A percentile compares a stretch with the other conserved stretches of the same genome.
phyloP scores from a whole-genome alignment of 208 protist genomes.

The Acanthamoeba pearcei region DNA sequence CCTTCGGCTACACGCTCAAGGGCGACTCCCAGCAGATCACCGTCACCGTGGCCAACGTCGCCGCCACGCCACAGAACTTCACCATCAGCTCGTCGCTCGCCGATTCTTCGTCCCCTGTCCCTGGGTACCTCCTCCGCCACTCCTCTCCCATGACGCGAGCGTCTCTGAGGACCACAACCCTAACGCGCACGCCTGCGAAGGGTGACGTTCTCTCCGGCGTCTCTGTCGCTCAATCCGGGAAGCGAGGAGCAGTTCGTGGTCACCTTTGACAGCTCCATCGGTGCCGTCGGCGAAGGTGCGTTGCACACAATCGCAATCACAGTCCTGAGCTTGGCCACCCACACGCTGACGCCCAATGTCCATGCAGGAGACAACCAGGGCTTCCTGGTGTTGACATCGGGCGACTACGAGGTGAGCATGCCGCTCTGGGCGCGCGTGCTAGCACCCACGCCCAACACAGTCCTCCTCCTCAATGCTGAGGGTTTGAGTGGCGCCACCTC shows the following conservation, averaged over 20 bases:
- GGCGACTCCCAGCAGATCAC: not conserved
- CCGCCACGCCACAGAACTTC: not conserved
- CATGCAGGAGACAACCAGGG: slow-evolving; percentile 1
- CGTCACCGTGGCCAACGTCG: not conserved
- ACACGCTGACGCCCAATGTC: not conserved
- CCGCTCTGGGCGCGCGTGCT: slow-evolving; percentile 13
- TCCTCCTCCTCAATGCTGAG: not conserved
- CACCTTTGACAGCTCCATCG: not conserved
- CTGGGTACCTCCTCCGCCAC: too few species aligned
- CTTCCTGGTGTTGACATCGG: not conserved
- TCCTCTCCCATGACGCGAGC: too few species aligned
- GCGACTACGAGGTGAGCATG: slow-evolving; percentile 19
- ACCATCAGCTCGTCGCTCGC: not conserved
- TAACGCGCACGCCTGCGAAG: not conserved
- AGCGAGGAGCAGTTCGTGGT: not conserved
- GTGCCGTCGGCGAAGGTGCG: too few species aligned
- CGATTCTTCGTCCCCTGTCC: not conserved
- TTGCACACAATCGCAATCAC: too few species aligned
- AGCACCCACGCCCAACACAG: not conserved
- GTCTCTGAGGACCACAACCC: too few species aligned
- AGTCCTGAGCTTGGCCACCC: too few species aligned
- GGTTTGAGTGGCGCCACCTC: not conserved
- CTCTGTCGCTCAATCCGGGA: not conserved
- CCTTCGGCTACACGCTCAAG: not conserved
- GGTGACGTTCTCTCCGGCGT: not conserved